Base-by-base conservation (phyloP, 1,284 basidiomycete species). In the Trichosporon sp. region DNA sequence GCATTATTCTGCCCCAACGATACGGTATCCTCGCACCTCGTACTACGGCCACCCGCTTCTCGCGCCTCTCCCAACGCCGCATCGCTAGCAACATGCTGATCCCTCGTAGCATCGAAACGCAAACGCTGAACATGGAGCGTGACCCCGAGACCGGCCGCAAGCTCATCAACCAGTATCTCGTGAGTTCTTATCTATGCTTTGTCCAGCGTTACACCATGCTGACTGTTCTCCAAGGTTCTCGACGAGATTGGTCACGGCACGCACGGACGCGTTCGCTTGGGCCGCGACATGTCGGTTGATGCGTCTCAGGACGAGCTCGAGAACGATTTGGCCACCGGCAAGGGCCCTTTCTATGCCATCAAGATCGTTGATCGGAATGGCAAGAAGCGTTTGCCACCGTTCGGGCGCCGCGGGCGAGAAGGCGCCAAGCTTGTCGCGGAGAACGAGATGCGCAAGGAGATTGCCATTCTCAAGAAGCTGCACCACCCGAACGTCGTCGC, bases 391-490 rank as follows among this genome's bases (percentile, higher is more conserved):
- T 72, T 77, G 34, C 70, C 70, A 32, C 75, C 74, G 13, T n/a
- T 65, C 9, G 68, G 65, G 3, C 64, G 69, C 0, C 68, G 72
- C 35, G 67, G 74, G 21, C 72, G 66, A 35, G 90, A 64, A 87
- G 88, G 51, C 81, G 86, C 31, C 80, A 87, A 27, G 82, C 85
- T 68, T 86, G 88, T 78, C 81, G 78, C 78, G 58, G 77, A 81
- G 75, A 78, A 73, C 60, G 79, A 83, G 80, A 82, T 84, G 44
- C 90, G 88, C 44, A 91, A 90, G 62, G 95, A 99, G 84, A 98
- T 99, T 72, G 96, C 95, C 5, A 96, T 99, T 81, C 95, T 99
- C 91, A 98, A 98, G 85, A 95, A 97, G 79, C 90, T 92, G 78
- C 86, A 90, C 70, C 95, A 99, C 80, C 90, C 91, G 0, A 91